Evolutionary conservation across 371 early-diverging fungal genomes (phyloP), one percentile per base, ranked within the genome.

Genomic region (Blakeslea trispora): DNA sequence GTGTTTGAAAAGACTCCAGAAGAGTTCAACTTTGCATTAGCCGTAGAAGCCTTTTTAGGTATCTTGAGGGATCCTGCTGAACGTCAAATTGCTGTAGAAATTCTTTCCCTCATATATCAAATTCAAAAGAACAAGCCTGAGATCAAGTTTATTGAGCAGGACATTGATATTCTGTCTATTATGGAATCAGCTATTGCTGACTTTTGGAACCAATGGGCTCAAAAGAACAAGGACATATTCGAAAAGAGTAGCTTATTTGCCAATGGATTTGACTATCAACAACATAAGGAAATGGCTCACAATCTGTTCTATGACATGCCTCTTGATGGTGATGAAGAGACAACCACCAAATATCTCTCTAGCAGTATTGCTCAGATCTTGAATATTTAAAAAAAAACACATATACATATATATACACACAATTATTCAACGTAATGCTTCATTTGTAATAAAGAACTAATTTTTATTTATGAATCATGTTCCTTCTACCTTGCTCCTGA

Each of bases 1-100:
- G 85, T 93, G 6, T 85, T 87, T 34, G 93, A 93, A 63, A 90
- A 87, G 73, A 92, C 95, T 0, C 83, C 93, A 0, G 92, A 92
- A 43, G 93, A 93, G 53, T 84, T 83, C 72, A 88, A 83, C 66
- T 84, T 86, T 78, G 93, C 91, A 1, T 60, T 91, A 42, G 86
- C 83, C 39, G 88, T 93, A 0, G 93, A 92, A 58, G 68, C 74
- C 45, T 85, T 90, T 52, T 70, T 92, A 61, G 83, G 81, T 9
- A 69, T 68, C 47, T 83, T 90, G 34, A 63, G 74, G 7, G 93
- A 94, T 53, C 92, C 95, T 5, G 94, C 93, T 10, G 92, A 93
- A 64, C 86, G 91, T 21, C 91, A 91, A 70, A 76, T 92, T 35
- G 89, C 88, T 0, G 87, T 89, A 0, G 91, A 91, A 58, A 78